Percentiles rank a stretch among this genome's conserved stretches.
Conservation (phyloP, 2,329 filamentous ascomycete species). For the Aspergillus udagawae region DNA sequence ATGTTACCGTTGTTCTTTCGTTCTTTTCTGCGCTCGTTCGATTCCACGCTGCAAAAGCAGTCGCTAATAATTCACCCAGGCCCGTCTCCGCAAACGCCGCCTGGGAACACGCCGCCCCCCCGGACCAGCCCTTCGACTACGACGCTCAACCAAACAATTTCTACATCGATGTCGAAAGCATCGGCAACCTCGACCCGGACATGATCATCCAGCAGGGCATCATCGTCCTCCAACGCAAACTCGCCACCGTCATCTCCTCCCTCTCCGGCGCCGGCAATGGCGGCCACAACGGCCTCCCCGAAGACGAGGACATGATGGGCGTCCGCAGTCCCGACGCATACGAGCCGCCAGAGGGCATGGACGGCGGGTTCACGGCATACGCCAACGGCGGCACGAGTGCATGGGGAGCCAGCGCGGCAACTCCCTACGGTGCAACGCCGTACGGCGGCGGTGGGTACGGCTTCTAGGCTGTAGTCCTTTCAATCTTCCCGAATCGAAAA, state of each 20-base stretch:
- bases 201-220: constrained; percentile 86
- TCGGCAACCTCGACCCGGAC: constrained; percentile 84
- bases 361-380: constrained; percentile 39
- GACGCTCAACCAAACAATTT: constrained; percentile 79
- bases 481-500: neutral
- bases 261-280: constrained; percentile 52
- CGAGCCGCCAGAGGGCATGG: constrained; percentile 43
- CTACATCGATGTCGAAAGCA: constrained; percentile 90
- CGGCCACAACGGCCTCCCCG: constrained; percentile 49
- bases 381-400: constrained; percentile 53
- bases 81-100: constrained; percentile 44
- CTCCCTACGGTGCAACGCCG: constrained; percentile 51
- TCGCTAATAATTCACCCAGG: constrained; percentile 18
- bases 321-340: constrained; percentile 47
- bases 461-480: constrained; percentile 14
- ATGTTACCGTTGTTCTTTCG: no score
- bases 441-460: constrained; percentile 25
- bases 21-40: neutral
- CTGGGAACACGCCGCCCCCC: constrained; percentile 73
- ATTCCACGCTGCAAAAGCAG: neutral
- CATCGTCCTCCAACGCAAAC: constrained; percentile 81
- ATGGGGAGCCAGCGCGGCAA: constrained; percentile 62
- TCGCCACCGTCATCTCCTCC: constrained; percentile 71
- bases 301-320: constrained; percentile 48
- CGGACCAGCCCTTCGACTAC: constrained; percentile 86